These are phyloP conservation scores for Solanum pennellii DNA, from an alignment of 257 asterid species.

Conservation along the genomic window DNA sequence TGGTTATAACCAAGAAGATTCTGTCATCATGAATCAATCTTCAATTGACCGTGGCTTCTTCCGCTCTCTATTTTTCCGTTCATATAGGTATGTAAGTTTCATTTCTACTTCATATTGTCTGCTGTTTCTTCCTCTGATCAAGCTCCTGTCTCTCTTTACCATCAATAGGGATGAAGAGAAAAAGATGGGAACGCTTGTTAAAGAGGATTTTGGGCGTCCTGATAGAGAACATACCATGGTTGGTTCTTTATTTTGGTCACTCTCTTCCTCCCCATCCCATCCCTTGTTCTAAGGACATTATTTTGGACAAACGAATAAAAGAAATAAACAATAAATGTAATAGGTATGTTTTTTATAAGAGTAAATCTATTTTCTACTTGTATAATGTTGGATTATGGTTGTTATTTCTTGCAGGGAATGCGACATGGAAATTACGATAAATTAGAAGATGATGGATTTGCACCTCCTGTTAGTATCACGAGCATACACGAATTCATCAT, in stretches of 20 bases:
- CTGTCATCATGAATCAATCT: slow-evolving; percentile 97
- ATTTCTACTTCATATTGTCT: background rate
- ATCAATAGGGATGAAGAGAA: slow-evolving; percentile 69
- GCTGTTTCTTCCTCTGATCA: background rate
- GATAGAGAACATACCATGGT: slow-evolving; percentile 79
- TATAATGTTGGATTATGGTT: background rate
- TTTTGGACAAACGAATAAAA: background rate
- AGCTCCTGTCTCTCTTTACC: background rate
- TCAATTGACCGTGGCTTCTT: slow-evolving; percentile 95
- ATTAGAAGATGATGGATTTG: slow-evolving; percentile 92
- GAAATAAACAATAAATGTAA: background rate
- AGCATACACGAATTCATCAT: background rate
- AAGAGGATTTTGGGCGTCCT: slow-evolving; percentile 94
- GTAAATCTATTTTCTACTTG: background rate
- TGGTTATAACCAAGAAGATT: slow-evolving; percentile 95
- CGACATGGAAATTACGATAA: slow-evolving; percentile 92
- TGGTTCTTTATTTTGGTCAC: background rate
- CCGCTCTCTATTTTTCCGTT: slow-evolving; percentile 85
- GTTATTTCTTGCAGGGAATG: slow-evolving; percentile 40
- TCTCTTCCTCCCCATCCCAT: background rate
- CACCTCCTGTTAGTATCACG: slow-evolving; percentile 44
- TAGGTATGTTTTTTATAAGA: background rate
- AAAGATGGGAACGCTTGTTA: slow-evolving; percentile 95
- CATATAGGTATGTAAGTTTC: slow-evolving; percentile 22
- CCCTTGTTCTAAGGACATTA: background rate